Evolutionary conservation across 768 basidiomycete genomes (phyloP).

Genomic region (Hygrophoropsis aurantiaca): DNA sequence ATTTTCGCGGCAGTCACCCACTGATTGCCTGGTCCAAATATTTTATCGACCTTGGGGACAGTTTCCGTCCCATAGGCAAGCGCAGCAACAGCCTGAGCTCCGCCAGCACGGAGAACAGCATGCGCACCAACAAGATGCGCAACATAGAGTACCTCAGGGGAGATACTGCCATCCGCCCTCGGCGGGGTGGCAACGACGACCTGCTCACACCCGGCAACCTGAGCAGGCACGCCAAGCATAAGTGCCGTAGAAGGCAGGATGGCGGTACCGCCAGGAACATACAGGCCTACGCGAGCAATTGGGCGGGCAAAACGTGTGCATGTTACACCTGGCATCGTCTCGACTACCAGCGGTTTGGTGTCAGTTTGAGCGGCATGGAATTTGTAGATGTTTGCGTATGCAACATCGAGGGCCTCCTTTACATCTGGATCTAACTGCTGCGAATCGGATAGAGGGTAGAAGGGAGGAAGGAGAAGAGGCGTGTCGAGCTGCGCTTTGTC

Average conservation of each 20-base stretch:
- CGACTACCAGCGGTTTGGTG: slow-evolving; percentile 69
- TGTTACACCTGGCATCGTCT: slow-evolving; percentile 97
- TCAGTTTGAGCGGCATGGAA: slow-evolving; percentile 92
- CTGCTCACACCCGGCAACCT: slow-evolving; percentile 91
- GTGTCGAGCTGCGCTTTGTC: slow-evolving; percentile 76
- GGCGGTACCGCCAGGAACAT: slow-evolving; percentile 97
- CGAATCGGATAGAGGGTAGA: slow-evolving; percentile 43
- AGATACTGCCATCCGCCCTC: slow-evolving; percentile 86
- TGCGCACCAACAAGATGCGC: slow-evolving; percentile 89
- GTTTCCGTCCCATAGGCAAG: slow-evolving; percentile 95
- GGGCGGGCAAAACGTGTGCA: slow-evolving; percentile 94
- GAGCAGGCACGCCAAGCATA: slow-evolving; percentile 97
- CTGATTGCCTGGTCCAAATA: slow-evolving; percentile 98
- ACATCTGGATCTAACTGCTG: slow-evolving; percentile 65
- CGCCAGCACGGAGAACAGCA: slow-evolving; percentile 90
- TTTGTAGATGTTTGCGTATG: slow-evolving; percentile 87
- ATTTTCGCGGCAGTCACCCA: slow-evolving; percentile 99
- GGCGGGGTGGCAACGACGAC: slow-evolving; percentile 98
- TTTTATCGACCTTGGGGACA: slow-evolving; percentile 98
- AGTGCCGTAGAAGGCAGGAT: slow-evolving; percentile 94
- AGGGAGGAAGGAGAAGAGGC: slow-evolving; percentile 79
- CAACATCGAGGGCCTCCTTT: slow-evolving; percentile 80
- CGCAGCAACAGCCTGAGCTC: slow-evolving; percentile 94
- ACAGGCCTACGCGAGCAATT: slow-evolving; percentile 94
- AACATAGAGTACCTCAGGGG: slow-evolving; percentile 97